Percentiles rank a stretch among this genome's conserved stretches.
phyloP scores from a whole-genome alignment of 2,329 filamentous ascomycete genomes.

The Penicillium crustosum region DNA sequence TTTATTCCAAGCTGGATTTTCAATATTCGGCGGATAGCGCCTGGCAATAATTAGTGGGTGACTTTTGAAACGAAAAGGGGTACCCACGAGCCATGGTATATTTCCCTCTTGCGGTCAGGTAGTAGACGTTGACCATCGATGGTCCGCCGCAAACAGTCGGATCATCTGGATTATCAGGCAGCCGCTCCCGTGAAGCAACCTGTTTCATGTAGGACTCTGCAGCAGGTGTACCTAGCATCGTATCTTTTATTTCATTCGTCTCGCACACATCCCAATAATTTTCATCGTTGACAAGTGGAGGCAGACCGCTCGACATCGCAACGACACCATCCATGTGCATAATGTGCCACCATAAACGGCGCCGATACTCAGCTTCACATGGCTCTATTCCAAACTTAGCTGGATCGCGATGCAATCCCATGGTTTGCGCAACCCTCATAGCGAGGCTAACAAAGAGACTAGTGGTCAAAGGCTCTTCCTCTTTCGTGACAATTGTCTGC shows the following conservation, averaged over 20 bases:
- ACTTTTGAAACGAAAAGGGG: not conserved
- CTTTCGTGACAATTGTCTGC: constrained; percentile 49
- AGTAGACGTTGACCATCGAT: constrained; percentile 46
- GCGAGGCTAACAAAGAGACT: constrained; percentile 51
- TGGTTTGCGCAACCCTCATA: constrained; percentile 49
- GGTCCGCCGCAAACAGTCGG: constrained; percentile 42
- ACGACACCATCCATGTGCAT: constrained; percentile 51
- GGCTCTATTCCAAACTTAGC: constrained; percentile 48
- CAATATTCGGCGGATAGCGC: constrained; percentile 45
- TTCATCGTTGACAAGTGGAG: constrained; percentile 49
- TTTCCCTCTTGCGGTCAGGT: constrained; percentile 46
- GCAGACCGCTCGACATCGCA: constrained; percentile 51
- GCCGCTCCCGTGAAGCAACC: constrained; percentile 33
- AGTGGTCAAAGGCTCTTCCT: constrained; percentile 51
- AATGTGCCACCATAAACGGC: constrained; percentile 52
- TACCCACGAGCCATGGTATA: constrained; percentile 48
- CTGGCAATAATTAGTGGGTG: constrained; percentile 23
- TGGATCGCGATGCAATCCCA: constrained; percentile 51
- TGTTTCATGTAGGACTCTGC: constrained; percentile 40
- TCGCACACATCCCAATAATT: constrained; percentile 51
- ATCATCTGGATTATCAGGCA: constrained; percentile 44
- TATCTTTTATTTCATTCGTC: constrained; percentile 50
- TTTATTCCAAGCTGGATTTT: constrained; percentile 48
- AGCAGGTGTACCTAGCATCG: constrained; percentile 39
- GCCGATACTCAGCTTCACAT: constrained; percentile 47